Conservation (phyloP, 768 basidiomycete genomes). For the Leccinum imitatum region DNA sequence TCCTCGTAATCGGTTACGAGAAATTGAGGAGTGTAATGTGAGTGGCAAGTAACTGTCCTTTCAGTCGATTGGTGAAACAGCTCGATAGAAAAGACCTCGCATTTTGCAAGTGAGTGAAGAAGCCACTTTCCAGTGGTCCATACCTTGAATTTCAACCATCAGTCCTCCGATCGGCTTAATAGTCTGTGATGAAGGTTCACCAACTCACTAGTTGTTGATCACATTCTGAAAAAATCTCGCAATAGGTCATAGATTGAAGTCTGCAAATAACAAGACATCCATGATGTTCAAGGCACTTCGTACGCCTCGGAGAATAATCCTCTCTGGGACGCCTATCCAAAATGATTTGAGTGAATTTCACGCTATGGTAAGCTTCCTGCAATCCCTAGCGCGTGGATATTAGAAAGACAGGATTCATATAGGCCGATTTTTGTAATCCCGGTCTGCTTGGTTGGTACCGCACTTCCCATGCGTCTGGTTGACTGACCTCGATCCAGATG, state of each 20-base stretch:
- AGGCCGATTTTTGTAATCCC: slow-evolving; percentile 95
- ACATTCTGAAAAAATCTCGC: not conserved
- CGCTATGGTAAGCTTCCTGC: slow-evolving; percentile 71
- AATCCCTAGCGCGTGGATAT: not conserved
- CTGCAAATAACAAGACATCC: slow-evolving; percentile 86
- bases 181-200: slow-evolving; percentile 88
- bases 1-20: slow-evolving; percentile 95
- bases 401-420: slow-evolving; percentile 1
- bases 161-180: slow-evolving; percentile 92
- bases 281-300: slow-evolving; percentile 78
- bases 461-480: not conserved
- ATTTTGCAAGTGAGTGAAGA: slow-evolving; percentile 57
- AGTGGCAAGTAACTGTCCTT: slow-evolving; percentile 24
- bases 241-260: slow-evolving; percentile 87
- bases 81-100: slow-evolving; percentile 50
- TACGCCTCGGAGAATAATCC: slow-evolving; percentile 77
- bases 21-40: slow-evolving; percentile 81
- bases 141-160: slow-evolving; percentile 2
- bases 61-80: slow-evolving; percentile 2
- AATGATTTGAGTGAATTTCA: slow-evolving; percentile 96
- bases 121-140: not conserved
- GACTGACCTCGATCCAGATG: slow-evolving; percentile 45
- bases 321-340: slow-evolving; percentile 97
- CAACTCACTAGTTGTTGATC: not conserved
- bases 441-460: slow-evolving; percentile 66